Evolutionary conservation across 306 rosid species (phyloP).

Genomic region (Erythrophleum fordii): DNA sequence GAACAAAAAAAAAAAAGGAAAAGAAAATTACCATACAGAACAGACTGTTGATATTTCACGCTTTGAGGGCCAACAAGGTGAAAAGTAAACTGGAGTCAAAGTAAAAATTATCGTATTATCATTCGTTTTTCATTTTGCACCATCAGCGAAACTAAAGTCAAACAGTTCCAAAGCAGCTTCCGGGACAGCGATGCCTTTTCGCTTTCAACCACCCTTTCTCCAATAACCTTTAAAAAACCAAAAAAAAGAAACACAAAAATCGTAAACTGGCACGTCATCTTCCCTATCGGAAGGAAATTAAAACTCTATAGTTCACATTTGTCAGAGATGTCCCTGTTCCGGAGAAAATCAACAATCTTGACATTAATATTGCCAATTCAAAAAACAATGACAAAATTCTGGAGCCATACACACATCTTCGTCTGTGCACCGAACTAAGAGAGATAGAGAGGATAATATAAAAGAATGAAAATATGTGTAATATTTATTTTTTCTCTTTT

Average conservation of each 20-base stretch:
- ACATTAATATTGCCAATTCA: slow-evolving; percentile 2
- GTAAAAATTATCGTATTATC: neutral
- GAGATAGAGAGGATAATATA: too few relatives aligned
- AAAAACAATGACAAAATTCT: slow-evolving; percentile 16
- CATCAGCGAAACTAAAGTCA: neutral
- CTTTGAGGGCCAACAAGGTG: neutral
- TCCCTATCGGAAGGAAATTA: neutral
- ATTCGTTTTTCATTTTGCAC: neutral
- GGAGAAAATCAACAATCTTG: slow-evolving; percentile 8
- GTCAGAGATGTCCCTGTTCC: neutral
- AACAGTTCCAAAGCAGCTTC: neutral
- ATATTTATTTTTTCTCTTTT: too few relatives aligned
- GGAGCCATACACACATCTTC: neutral
- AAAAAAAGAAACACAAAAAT: neutral
- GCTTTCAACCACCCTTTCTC: neutral
- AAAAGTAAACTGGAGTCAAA: neutral
- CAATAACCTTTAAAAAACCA: neutral
- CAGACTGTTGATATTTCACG: neutral
- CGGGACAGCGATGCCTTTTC: neutral
- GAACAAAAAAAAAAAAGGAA: neutral
- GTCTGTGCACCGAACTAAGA: too few relatives aligned
- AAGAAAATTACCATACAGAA: neutral
- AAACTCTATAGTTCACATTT: too few relatives aligned
- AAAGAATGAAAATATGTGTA: too few relatives aligned
- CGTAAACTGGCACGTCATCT: neutral